phyloP scores from a whole-genome alignment of 2,329 filamentous ascomycete species.

The Botryotinia globosa region DNA sequence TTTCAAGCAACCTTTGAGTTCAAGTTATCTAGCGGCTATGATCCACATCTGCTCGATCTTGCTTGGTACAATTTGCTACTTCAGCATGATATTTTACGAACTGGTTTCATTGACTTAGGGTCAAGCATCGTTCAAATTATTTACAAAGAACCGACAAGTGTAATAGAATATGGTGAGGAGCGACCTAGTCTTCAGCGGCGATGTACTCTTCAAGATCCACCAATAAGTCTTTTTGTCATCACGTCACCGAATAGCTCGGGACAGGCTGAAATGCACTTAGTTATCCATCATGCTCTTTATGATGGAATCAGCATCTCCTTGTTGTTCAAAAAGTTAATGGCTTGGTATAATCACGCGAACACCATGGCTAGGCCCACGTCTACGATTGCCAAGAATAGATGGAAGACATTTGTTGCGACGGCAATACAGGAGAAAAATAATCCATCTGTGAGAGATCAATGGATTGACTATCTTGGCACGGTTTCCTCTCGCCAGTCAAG shows the following conservation, averaged over 20 bases:
- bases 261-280: slow-evolving; percentile 43
- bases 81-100: slow-evolving; percentile 64
- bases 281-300: slow-evolving; percentile 84
- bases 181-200: slow-evolving; percentile 14
- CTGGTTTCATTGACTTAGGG: slow-evolving; percentile 51
- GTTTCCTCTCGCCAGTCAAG: neutral
- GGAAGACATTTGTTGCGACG: slow-evolving; percentile 32
- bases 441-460: slow-evolving; percentile 15
- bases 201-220: slow-evolving; percentile 28
- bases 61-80: slow-evolving; percentile 62
- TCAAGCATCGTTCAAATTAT: slow-evolving; percentile 64
- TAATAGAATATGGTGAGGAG: slow-evolving; percentile 36
- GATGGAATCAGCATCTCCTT: slow-evolving; percentile 75
- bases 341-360: slow-evolving; percentile 43
- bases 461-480: neutral
- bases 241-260: neutral
- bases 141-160: slow-evolving; percentile 42
- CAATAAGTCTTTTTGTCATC: slow-evolving; percentile 31
- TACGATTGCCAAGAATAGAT: slow-evolving; percentile 41
- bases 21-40: slow-evolving; percentile 42
- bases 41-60: slow-evolving; percentile 44
- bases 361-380: slow-evolving; percentile 37
- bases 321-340: slow-evolving; percentile 54
- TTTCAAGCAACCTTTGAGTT: slow-evolving; percentile 74
- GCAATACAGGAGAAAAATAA: neutral